Base-by-base conservation (phyloP, 1,284 basidiomycete genomes). In the Cutaneotrichosporon arboriforme region DNA sequence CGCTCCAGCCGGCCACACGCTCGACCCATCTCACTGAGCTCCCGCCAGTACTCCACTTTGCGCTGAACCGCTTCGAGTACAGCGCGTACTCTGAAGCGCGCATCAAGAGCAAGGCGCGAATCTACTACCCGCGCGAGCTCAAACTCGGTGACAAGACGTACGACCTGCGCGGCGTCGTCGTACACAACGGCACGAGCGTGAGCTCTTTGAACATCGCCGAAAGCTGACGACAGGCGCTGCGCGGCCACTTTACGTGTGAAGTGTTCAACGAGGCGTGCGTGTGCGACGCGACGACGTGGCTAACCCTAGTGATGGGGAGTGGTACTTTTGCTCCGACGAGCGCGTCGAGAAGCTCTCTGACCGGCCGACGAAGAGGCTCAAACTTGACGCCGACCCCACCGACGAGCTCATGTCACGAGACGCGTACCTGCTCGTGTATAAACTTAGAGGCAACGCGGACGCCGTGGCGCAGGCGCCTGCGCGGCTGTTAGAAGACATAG, bases 351-450 rank as follows among this genome's bases (percentile, higher is more conserved):
- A 46, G 53, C 52, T 42, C 53, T 51, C 45, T 31, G 62, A 53
- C 5, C 51, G 53, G 18, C 38, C 46, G 13, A 54, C 50, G 52
- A 67, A 63, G 54, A 66, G 58, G 44, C 35, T 39, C 17, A 63
- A 49, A 43, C 58, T 59, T 4, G 56, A 55, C 34, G 21, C 57
- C 34, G 46, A 52, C 49, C 1, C 10, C 20, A 57, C 26, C 52
- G 62, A 47, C 57, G 60, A 46, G 56, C 64, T 43, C 69, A 74
- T 55, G 58, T 91, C 89, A 1, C 86, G 82, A 69, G 88, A 92
- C 62, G 89, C 88, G 21, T 94, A 96, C 74, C 92, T 94, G 90
- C 80, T 94, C 36, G 84, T 96, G 47, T 96, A 94, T 73, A 81
- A 82, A 38, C 81, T 81, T 9, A 69, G 67, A 36, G 51, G 66